phyloP scores from a whole-genome alignment of 768 basidiomycete genomes.

The Suillus clintonianus region DNA sequence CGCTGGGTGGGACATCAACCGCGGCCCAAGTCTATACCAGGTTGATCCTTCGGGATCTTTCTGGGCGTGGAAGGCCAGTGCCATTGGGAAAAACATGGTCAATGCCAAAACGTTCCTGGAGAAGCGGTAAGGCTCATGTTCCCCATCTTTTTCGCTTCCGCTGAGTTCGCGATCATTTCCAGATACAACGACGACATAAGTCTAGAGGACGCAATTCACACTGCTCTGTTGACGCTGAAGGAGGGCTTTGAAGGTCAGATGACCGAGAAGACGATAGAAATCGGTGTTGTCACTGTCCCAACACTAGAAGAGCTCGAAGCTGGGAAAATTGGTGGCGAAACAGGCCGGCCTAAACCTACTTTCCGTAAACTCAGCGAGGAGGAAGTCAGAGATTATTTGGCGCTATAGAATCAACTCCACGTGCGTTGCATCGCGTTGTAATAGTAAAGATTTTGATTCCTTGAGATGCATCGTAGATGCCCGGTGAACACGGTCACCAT shows the following conservation, averaged over 20 bases:
- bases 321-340: constrained; percentile 68
- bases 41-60: constrained; percentile 98
- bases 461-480: not conserved
- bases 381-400: constrained; percentile 95
- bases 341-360: constrained; percentile 75
- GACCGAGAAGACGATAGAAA: constrained; percentile 99
- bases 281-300: constrained; percentile 93
- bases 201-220: constrained; percentile 98
- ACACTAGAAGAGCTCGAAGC: constrained; percentile 58
- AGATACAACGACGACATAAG: constrained; percentile 99
- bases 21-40: constrained; percentile 97
- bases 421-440: constrained; percentile 24
- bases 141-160: constrained; percentile 19
- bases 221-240: constrained; percentile 94
- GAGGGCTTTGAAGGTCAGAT: constrained; percentile 99
- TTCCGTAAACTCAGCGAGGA: constrained; percentile 96
- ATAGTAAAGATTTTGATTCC: constrained; percentile 4
- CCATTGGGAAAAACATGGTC: constrained; percentile 99
- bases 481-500: not conserved
- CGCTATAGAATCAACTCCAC: constrained; percentile 54
- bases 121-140: constrained; percentile 72
- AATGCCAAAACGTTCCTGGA: constrained; percentile 99
- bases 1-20: constrained; percentile 92
- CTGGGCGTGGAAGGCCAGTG: constrained; percentile 99
- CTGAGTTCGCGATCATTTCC: constrained; percentile 23